These are phyloP conservation scores for Jackrogersella multiformis DNA, from an alignment of 495 filamentous ascomycete species.

Conservation along the genomic window DNA sequence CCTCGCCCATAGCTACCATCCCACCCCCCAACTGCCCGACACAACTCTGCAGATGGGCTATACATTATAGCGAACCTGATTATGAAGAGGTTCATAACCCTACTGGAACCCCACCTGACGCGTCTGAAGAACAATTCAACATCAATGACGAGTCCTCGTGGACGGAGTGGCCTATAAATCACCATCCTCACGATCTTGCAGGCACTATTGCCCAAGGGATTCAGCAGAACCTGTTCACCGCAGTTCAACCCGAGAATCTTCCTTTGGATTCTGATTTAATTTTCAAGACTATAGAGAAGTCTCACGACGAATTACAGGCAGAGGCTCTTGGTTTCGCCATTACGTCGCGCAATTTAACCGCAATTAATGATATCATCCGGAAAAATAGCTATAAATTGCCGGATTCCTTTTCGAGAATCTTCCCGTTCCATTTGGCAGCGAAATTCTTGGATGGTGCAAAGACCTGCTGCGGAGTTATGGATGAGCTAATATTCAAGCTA, in stretches of 20 bases:
- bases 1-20: neutral
- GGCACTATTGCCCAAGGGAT: conserved; percentile 41
- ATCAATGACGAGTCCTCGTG: conserved; percentile 45
- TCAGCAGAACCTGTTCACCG: conserved; percentile 48
- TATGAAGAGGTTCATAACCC: neutral
- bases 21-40: neutral
- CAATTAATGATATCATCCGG: conserved; percentile 17
- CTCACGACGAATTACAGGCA: conserved; percentile 40
- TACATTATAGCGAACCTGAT: neutral
- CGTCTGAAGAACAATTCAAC: conserved; percentile 17
- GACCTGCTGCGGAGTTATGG: conserved; percentile 50
- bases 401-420: conserved; percentile 33
- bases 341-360: conserved; percentile 48
- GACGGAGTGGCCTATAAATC: conserved; percentile 38
- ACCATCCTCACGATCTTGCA: conserved; percentile 9
- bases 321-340: conserved; percentile 54
- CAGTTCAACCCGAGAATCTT: conserved; percentile 28
- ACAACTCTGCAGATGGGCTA: conserved; percentile 22
- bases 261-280: conserved; percentile 45
- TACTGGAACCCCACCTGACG: neutral
- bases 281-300: conserved; percentile 35
- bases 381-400: too few species aligned
- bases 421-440: conserved; percentile 53
- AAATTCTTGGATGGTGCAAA: conserved; percentile 52
- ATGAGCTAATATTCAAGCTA: conserved; percentile 1